Evolutionary conservation across 2,329 filamentous ascomycete genomes (phyloP).

Genomic region (Colletotrichum sp.): DNA sequence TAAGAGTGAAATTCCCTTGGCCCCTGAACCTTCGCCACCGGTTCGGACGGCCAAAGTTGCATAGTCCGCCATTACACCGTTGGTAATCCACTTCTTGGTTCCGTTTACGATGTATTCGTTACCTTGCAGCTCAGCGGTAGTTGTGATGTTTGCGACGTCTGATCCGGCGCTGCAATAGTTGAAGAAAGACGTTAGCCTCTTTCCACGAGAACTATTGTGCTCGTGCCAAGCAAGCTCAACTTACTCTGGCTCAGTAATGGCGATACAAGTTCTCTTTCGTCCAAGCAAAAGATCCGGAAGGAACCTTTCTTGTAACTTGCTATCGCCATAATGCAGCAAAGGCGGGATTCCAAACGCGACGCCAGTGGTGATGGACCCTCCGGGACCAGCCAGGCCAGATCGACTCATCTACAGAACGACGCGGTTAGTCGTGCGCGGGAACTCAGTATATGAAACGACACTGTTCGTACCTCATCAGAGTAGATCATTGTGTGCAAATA

Average conservation of each 20-base stretch:
- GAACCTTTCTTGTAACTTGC: conserved; percentile 51
- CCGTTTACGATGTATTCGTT: conserved; percentile 74
- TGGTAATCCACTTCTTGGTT: conserved; percentile 83
- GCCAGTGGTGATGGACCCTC: neutral
- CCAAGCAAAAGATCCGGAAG: conserved; percentile 71
- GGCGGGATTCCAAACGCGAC: neutral
- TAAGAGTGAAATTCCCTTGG: conserved; percentile 67
- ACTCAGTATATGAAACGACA: accelerated
- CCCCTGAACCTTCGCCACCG: conserved; percentile 60
- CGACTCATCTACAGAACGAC: neutral
- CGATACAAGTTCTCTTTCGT: conserved; percentile 72
- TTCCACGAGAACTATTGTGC: accelerated
- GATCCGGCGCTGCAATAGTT: conserved; percentile 58
- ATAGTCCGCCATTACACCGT: conserved; percentile 73
- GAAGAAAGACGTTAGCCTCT: neutral
- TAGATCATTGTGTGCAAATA: conserved; percentile 74
- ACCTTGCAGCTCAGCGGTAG: conserved; percentile 68
- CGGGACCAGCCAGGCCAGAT: neutral
- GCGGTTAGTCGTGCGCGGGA: conserved; percentile 37
- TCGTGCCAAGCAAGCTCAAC: neutral
- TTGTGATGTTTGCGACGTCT: conserved; percentile 75
- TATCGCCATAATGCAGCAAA: neutral
- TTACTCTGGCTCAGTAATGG: conserved; percentile 74
- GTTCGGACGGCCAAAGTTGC: conserved; percentile 76
- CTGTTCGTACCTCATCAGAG: conserved; percentile 51